Conservation (phyloP, 2,329 filamentous ascomycete genomes). For the Ophiostoma ulmi region DNA sequence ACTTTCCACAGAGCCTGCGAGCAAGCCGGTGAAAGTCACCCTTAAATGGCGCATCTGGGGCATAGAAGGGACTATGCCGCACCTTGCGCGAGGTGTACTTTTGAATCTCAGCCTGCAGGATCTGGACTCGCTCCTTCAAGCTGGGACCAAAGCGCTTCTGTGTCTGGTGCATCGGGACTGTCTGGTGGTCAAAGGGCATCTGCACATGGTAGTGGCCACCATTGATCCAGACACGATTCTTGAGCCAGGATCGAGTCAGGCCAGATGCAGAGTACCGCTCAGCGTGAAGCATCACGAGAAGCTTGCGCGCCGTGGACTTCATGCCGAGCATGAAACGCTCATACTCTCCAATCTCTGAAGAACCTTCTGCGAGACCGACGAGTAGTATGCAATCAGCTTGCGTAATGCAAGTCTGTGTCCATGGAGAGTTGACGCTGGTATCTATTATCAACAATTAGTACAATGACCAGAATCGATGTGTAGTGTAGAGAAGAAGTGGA, state of each 20-base stretch:
- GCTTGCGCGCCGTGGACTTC: conserved; percentile 93
- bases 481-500: not conserved
- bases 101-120: conserved; percentile 92
- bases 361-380: conserved; percentile 84
- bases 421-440: conserved; percentile 92
- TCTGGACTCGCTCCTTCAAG: conserved; percentile 88
- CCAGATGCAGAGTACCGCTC: conserved; percentile 84
- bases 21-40: conserved; percentile 94
- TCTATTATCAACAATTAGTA: conserved; percentile 46
- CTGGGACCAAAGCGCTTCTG: conserved; percentile 76
- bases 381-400: conserved; percentile 95
- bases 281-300: conserved; percentile 80
- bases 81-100: conserved; percentile 94
- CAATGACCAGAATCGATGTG: not conserved
- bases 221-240: conserved; percentile 95
- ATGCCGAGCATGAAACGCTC: conserved; percentile 94
- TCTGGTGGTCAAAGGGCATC: conserved; percentile 76
- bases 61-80: conserved; percentile 83
- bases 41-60: conserved; percentile 87
- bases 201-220: conserved; percentile 96
- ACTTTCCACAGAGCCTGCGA: conserved; percentile 84
- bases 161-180: conserved; percentile 69
- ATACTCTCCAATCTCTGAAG: conserved; percentile 88
- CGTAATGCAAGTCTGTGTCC: conserved; percentile 96
- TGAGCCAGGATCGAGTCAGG: conserved; percentile 80